Evolutionary conservation across 805 yeast species (phyloP), one percentile per base, ranked within the genome.

Genomic region (Candida arabinofermentans): DNA sequence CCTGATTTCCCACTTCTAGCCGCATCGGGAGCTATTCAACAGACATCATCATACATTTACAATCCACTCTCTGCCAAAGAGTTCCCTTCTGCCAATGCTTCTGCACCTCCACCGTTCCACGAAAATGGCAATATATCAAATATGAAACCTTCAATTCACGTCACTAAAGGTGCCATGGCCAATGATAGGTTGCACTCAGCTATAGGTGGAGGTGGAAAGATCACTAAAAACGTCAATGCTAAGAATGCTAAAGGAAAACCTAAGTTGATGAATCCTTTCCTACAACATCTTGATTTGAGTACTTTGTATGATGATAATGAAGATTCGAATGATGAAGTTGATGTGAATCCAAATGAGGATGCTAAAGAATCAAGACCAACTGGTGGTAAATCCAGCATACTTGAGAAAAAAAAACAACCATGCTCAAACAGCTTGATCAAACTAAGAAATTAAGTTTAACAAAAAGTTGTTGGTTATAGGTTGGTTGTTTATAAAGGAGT

Each of bases 201-300:
- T 5, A 36, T 44, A 5, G 41, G 38, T 18, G 52, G 44, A 9
- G 50, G 44, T 13, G 51, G 53, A 9, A 43, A 43, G 16, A 33
- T 49, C 33, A 34, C 42, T 16, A 49, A 49, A 27, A 48, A 40
- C 27, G 50, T 47, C 17, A 51, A 49, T 35, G 50, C 46, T 17
- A 41, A 46, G 30, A 51, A 49, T 35, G 50, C 46, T 17, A 41
- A 46, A 33, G 55, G 53, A n/a, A 53, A 51, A 33, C 49, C 46
- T 22, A 50, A 40, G 30, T 29, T 53, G 24, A 43, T 49, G 48
- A 55, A 55, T 33, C 60, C 60, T 8, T 48, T 54, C 3, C 34
- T 55, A 17, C 55, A 54, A 41, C 60, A 55, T 37, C 39, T 55
- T 29, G 53, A 54, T 27, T 35, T 53, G 27, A 54, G 53, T 27